Base-by-base conservation (phyloP, 2,329 filamentous ascomycete genomes). In the Tolypocladium paradoxum region DNA sequence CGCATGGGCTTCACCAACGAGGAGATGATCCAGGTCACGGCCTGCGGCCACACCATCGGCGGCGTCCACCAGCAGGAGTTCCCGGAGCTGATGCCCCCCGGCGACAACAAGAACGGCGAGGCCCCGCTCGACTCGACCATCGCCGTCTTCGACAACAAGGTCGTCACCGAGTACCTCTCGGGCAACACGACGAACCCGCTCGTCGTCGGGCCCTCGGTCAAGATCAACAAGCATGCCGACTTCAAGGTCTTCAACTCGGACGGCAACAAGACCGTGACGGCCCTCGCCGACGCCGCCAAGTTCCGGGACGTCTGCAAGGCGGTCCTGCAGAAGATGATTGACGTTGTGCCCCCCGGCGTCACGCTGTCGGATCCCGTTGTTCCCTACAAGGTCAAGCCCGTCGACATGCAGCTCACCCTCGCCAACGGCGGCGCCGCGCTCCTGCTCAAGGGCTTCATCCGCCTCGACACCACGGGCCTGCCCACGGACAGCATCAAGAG, bases 11-110 rank as follows among this genome's bases (percentile, higher is more conserved):
- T 83, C 65, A 74, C 65, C 50, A 63, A 64, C 12, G 64, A 70
- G 18, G 78, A 84, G 57, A 84, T 83, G 79, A 82, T 84, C 43
- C 74, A 79, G 60, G 68, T 81, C 27, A 75, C 74, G 2, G 81
- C 80, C 11, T 85, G 82, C 61, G 82, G 82, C 2, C 82, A 85
- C 62, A 78, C 78, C 0, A 63, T 85, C 24, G 82, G 82, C 24
- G 77, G 80, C 18, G 81, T 84, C 8, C 81, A 84, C 64, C 68
- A 70, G 29, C 61, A 62, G 11, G 72, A 81, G 56, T 81, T 81
- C 55, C 76, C 78, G 0, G 67, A 74, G 9, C 75, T 84, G 43
- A 75, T 81, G 2, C 69, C 75, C 1, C 55, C 66, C 2, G 73
- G 73, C 6, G 68, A 68, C 6, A 68, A 67, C 12, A 61, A 68